Evolutionary conservation across 805 yeast species (phyloP), one percentile per base, ranked within the genome.

Genomic region (Maudiozyma turicensis): DNA sequence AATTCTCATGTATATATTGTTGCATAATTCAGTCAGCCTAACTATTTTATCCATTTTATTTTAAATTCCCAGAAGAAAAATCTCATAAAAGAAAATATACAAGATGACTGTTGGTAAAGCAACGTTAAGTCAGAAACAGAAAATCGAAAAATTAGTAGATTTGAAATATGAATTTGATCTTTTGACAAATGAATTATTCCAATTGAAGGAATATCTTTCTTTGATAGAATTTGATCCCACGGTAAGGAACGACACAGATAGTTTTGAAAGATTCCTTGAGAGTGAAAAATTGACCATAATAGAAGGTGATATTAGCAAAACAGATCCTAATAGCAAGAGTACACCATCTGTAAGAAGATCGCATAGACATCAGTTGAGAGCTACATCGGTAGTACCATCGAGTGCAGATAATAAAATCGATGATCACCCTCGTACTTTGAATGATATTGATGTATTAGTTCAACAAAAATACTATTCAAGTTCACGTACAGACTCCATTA

Each of bases 191-290:
- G 89, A 84, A 58, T 65, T 84, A 15, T 83, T 78, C 56, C 87
- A 84, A 58, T 64, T 84, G 30, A 67, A 72, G 49, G 78, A 81
- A 54, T 84, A 75, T 59, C 77, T 80, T 20, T 79, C 86, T 0
- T 60, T 83, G 41, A 77, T 74, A 0, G 78, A 77, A 15, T 84
- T 81, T 76, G 76, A 82, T 53, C 89, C 89, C 0, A 57, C 62
- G 13, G 53, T 52, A 44, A 49, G 48, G 15, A 62, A 67, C 45
- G 69, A 71, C 14, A 58, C 67, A 8, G 70, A 68, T 14, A 68
- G 72, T 59, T 53, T 68, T 58, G 48, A 58, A 54, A 49, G 61
- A 54, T 48, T 74, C 66, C 48, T 65, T 46, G 30, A 61, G 58
- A 43, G 60, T 57, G 40, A 55, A 54, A 42, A 49, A 9, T 34